Evolutionary conservation across 352 stramenopile species (phyloP).

Genomic region (Peronospora farinosa): DNA sequence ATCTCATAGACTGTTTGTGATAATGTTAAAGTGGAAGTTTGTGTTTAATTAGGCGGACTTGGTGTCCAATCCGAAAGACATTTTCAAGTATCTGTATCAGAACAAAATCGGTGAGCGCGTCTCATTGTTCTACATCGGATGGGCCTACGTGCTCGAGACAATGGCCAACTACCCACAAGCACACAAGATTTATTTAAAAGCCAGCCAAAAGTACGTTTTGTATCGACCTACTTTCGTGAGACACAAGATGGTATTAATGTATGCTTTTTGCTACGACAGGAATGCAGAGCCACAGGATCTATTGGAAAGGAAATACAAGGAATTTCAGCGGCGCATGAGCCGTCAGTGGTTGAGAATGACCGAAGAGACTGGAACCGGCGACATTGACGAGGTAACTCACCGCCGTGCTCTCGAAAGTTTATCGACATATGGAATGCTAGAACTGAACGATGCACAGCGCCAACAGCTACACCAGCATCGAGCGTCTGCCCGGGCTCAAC

Average conservation of each 20-base stretch:
- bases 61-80: slow-evolving; percentile 81
- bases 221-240: not conserved
- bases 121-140: slow-evolving; percentile 82
- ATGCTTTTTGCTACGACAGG: slow-evolving; percentile 24
- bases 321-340: slow-evolving; percentile 80
- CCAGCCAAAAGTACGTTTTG: slow-evolving; percentile 69
- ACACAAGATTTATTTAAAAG: slow-evolving; percentile 84
- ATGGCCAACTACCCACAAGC: slow-evolving; percentile 76
- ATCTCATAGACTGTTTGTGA: not conserved
- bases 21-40: slow-evolving; percentile 1
- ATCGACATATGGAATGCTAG: slow-evolving; percentile 34
- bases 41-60: slow-evolving; percentile 59
- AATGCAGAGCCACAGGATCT: slow-evolving; percentile 65
- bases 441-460: slow-evolving; percentile 50
- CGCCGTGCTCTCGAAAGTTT: slow-evolving; percentile 60
- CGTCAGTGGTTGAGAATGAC: slow-evolving; percentile 74
- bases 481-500: slow-evolving; percentile 45
- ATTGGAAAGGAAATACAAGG: slow-evolving; percentile 68
- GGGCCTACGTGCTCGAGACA: slow-evolving; percentile 78
- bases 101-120: slow-evolving; percentile 82
- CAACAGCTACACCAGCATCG: slow-evolving; percentile 64
- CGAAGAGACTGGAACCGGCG: slow-evolving; percentile 26
- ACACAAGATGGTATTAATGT: slow-evolving; percentile 4
- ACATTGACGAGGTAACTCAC: slow-evolving; percentile 39
- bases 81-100: slow-evolving; percentile 86